Base-by-base conservation (phyloP, 768 basidiomycete species). In the Boletellus sp. region DNA sequence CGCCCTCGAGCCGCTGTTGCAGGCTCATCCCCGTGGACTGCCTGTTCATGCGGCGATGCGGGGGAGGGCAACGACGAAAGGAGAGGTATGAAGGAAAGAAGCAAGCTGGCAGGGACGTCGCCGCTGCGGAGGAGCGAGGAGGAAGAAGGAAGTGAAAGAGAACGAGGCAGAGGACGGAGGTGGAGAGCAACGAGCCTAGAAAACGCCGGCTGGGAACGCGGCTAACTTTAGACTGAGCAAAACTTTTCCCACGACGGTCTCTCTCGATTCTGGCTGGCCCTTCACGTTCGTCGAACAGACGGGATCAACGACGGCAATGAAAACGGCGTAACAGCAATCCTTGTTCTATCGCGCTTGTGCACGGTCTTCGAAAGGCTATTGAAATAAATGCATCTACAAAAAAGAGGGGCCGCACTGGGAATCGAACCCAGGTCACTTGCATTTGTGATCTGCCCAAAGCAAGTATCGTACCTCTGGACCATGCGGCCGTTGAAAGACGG, bases 1-100 rank as follows among this genome's bases (percentile, higher is more conserved):
- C 76, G 51, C 77, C 78, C 74, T 88, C 89, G 57, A 90, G 80
- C 64, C 81, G 83, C 65, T 84, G 83, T 64, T 85, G 84, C 49
- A 71, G 72, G 57, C 68, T 61, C 68, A 75, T 68, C 53, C 58
- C 59, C 1, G 75, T 71, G 45, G 76, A 74, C 69, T 73, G 77
- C 64, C 76, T 70, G 52, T 72, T 77, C 67, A 70, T 68, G 33
- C 11, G 50, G 12, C 0, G 41, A 19, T 24, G 50, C 31, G 12
- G 17, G 28, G 28, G 47, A 41, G 26, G 31, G 11, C 31, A 44
- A 39, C 26, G 40, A 47, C 39, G 34, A n/a, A 41, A 16, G 26
- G 23, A 40, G n/a, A 42, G 16, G 1, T 35, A 2, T 6, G 37
- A 52, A 32, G 17, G 47, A 50, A 45, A 28, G 49, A 42, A 45